Evolutionary conservation across 2,329 filamentous ascomycete genomes (phyloP).

Genomic region (Pseudopyrenochaeta lycopersici): DNA sequence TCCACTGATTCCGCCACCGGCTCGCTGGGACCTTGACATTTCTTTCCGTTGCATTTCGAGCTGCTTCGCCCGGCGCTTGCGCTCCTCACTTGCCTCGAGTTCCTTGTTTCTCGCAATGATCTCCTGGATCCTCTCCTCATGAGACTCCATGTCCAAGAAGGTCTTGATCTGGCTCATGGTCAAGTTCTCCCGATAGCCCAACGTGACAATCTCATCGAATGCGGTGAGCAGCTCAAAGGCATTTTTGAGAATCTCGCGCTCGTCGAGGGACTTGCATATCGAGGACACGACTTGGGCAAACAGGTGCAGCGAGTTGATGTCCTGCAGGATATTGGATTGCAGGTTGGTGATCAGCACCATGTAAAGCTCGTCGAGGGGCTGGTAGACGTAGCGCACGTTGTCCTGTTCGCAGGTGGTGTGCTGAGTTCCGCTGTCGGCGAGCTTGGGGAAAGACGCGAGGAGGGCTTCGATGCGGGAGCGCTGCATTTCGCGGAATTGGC

Average conservation of each 20-base stretch:
- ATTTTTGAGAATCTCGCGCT: slow-evolving; percentile 93
- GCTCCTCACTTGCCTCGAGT: slow-evolving; percentile 95
- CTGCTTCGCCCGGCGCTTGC: slow-evolving; percentile 98
- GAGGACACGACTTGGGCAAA: slow-evolving; percentile 97
- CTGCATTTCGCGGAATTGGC: slow-evolving; percentile 97
- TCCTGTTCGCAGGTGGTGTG: slow-evolving; percentile 99
- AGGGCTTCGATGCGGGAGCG: slow-evolving; percentile 95
- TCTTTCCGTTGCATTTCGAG: slow-evolving; percentile 99
- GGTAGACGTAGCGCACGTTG: slow-evolving; percentile 99
- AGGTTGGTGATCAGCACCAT: slow-evolving; percentile 99
- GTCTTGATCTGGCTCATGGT: slow-evolving; percentile 98
- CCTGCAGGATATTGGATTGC: slow-evolving; percentile 98
- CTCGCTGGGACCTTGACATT: slow-evolving; percentile 77
- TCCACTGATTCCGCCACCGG: slow-evolving; percentile 37
- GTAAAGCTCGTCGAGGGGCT: slow-evolving; percentile 98
- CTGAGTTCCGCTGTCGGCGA: slow-evolving; percentile 93
- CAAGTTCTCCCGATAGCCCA: slow-evolving; percentile 95
- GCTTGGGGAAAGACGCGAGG: slow-evolving; percentile 96
- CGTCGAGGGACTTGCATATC: slow-evolving; percentile 94
- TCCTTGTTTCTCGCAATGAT: slow-evolving; percentile 83
- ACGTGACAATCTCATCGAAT: slow-evolving; percentile 95
- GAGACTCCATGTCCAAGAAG: slow-evolving; percentile 98
- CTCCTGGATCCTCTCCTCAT: slow-evolving; percentile 98
- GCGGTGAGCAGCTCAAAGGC: slow-evolving; percentile 95
- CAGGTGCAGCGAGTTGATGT: slow-evolving; percentile 97